Percentiles rank a stretch among this genome's conserved stretches.
Conservation (phyloP, 1,139 yeast species). For the Taphrina wiesneri region DNA sequence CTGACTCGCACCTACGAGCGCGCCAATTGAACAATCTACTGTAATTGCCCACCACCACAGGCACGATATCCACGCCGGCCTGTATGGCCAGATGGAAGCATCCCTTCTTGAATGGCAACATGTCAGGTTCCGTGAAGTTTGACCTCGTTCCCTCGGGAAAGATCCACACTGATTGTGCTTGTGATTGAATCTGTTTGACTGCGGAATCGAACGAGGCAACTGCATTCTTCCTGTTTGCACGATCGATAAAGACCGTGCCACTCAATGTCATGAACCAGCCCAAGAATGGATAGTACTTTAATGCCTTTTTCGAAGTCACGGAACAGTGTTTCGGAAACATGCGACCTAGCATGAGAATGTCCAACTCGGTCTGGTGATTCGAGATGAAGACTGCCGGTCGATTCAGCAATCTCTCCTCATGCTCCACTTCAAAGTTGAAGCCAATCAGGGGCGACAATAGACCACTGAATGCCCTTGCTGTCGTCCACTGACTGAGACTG, state of each 20-base stretch:
- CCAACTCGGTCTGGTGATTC: constrained; percentile 72
- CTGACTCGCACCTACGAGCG: constrained; percentile 55
- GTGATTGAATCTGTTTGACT: constrained; percentile 56
- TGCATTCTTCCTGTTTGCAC: constrained; percentile 76
- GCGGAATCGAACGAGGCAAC: constrained; percentile 72
- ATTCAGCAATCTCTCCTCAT: constrained; percentile 55
- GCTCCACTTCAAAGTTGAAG: constrained; percentile 65
- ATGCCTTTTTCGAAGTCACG: constrained; percentile 85
- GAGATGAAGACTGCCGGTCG: constrained; percentile 80
- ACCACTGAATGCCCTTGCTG: constrained; percentile 77
- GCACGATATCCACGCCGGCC: constrained; percentile 84
- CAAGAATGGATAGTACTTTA: constrained; percentile 82
- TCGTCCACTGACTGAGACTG: constrained; percentile 82
- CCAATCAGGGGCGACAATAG: constrained; percentile 65
- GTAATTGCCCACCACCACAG: constrained; percentile 82
- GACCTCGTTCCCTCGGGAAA: constrained; percentile 81
- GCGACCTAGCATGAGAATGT: constrained; percentile 34
- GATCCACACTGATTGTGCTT: constrained; percentile 40
- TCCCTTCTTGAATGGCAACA: constrained; percentile 92
- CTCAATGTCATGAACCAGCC: constrained; percentile 96
- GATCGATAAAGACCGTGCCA: constrained; percentile 87
- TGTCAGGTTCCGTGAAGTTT: constrained; percentile 61
- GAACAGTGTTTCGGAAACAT: constrained; percentile 86
- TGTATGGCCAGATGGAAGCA: constrained; percentile 96
- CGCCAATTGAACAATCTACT: constrained; percentile 68